Base-by-base conservation (phyloP, 768 basidiomycete genomes). In the Suillus weaverae region DNA sequence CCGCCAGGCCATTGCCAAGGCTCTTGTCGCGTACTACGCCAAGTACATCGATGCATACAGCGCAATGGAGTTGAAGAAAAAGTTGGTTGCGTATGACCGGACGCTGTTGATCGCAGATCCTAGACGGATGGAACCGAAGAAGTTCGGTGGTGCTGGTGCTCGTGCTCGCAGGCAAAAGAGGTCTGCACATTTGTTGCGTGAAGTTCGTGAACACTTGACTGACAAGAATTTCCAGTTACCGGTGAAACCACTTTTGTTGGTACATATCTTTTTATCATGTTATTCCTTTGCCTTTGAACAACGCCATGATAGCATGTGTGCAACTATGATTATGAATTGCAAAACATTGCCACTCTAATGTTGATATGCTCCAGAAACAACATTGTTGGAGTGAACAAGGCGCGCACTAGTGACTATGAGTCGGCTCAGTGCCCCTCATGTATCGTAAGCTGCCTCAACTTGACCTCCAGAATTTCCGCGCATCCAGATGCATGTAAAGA, bases 71-170 rank as follows among this genome's bases (percentile, higher is more conserved):
- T 78, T 99, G 81, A 98, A 97, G 89, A 99, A 99, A 87, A 94
- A 92, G 79, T 82, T 99, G 70, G 92, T 97, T 67, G 89, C 94
- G 18, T 99, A 99, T 79, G 97, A 99, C 84, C 85, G 92, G 70
- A 88, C 92, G 59, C 81, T 97, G 66, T 80, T 96, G 73, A 95
- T 96, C 70, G 92, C 95, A 63, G 95, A 97, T 78, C 95, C 94
- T 70, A 89, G 97, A 82, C 90, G 97, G 84, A 93, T 92, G 90
- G 97, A 99, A 80, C 97, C 97, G 72, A 98, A 98, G 89, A 97
- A 97, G 83, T 98, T 99, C 78, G 97, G 96, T 86, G 96, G 96
- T 85, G 86, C 84, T 78, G 96, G 96, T 89, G 96, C 96, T 70
- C 94, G 96, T 86, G 95, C 95, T 65, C 92, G 95, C 84, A 90